Evolutionary conservation across 495 filamentous ascomycete species (phyloP), one percentile per base, ranked within the genome.

Genomic region (Penicillium simplicissimum): DNA sequence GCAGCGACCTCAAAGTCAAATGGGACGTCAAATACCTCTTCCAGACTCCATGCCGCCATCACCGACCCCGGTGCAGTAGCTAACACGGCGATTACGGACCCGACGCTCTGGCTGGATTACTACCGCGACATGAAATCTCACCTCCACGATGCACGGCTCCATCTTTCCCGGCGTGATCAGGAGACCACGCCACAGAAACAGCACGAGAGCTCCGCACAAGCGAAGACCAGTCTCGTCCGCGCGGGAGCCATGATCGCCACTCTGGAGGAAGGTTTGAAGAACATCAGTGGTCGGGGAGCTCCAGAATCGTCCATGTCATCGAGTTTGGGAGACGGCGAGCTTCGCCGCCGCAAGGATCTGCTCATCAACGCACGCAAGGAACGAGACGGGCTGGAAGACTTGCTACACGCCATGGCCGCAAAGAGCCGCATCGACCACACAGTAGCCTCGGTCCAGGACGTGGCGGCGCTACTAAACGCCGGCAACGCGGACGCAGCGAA

Each of bases 81-180:
- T 47, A 66, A 77, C 56, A 62, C 75, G 58, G 60, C 82, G 37
- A 85, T 90, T 25, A 86, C 83, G 11, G 93, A 97, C 68, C 88
- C 93, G 10, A 83, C 84, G 0, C 83, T 90, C 3, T 98, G 95
- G 95, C 79, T 97, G 37, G 96, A 98, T 69, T 81, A 89, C 59
- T 88, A 94, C 67, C 79, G 87, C 9, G 90, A 96, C 69, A 81
- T 96, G 77, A 97, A 96, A 75, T 70, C 77, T 9, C 84, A 88
- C 63, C 79, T 98, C 40, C 92, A 96, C 60, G 90, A 95, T 63
- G 92, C 92, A 45, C 74, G 93, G 23, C 79, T 90, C 59, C 85
- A 85, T 66, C 75, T 98, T 0, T 90, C 88, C 38, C 76, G 85
- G 57, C 78, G 93, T 31, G 93, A 98, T 67, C 87, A 87, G 52